Base-by-base conservation (phyloP, 495 filamentous ascomycete genomes). In the Penicillium verhagenii region DNA sequence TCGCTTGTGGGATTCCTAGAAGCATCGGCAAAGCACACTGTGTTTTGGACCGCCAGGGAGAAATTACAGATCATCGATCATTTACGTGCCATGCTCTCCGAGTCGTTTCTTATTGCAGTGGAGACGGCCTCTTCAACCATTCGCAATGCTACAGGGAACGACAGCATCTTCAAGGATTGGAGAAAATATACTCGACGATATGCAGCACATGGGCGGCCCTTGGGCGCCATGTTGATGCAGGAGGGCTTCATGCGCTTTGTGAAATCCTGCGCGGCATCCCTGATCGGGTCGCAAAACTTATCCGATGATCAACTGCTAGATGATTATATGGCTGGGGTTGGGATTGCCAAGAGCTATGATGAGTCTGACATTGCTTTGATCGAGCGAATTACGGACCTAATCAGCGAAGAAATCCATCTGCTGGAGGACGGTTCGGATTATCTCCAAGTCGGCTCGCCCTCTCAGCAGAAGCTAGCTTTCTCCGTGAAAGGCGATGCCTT, bases 371-470 rank as follows among this genome's bases (percentile, higher is more conserved):
- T 70, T 25, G 50, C 71, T 29, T 60, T 82, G 28, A 75, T 95
- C 39, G 86, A 93, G 64, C 75, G 83, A 3, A 78, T 93, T 50
- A 83, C 88, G 6, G 84, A 86, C 18, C 80, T 95, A 57, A 86
- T 91, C 48, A 80, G 82, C 14, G 88, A 95, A 48, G 85, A 91
- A 63, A 90, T 97, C 77, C 82, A 83, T 55, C 79, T 91, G 39
- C 76, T 97, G n/a, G 92, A 96, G 62, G 90, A 91, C 40, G 88
- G 86, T 35, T 85, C 90, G 2, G 93, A 97, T 69, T 96, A 95
- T 63, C 75, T 96, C 31, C 86, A 88, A 54, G 82, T 96, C 20
- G 84, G 88, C 38, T 91, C 91, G 0, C 83, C 88, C 19, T 95
- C 87, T 73, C 92, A 96, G 64, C 94, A 97, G 72, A 83, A 77